Base-by-base conservation (phyloP, 306 rosid species). In the Comarum palustre region DNA sequence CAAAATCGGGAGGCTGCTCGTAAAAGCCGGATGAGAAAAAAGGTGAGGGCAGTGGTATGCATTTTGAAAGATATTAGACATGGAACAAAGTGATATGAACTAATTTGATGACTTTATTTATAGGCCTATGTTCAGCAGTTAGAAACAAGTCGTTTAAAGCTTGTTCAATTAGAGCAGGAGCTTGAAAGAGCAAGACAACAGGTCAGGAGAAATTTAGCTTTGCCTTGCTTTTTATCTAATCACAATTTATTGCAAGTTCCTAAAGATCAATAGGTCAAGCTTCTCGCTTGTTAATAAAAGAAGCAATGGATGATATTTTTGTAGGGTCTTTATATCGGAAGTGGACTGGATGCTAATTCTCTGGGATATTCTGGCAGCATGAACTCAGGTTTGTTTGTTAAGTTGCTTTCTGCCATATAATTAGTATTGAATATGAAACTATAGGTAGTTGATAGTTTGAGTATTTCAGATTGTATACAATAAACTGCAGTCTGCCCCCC, bases 1-100 rank as follows among this genome's bases (percentile, higher is more conserved):
- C 98, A 93, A 82, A 93, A 93, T 78, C 88, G 98, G 62, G 98
- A 91, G 91, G 98, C 98, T 76, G 98, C 98, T 81, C 96, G 97
- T 58, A 93, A 91, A 85, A 93, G 98, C 59, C 96, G 98, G 47
- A 71, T 90, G 77, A 79, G 96, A 73, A 93, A 91, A 80, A 93
- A 93, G 98, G 98, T 91, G 76, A 41, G 45, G 14, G 80, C 67
- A 77, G 68, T 66, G 66, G 41, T 77, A 47, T 72, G 59, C 72
- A 67, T 73, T 82, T 66, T 59, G 73, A 75, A 57, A 36, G 29
- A 42, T 65, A 42, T 72, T 65, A 62, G 57, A 20, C 27, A 29
- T 71, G 74, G 38, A 72, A 73, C 57, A 69, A 69, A 71, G 52
- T 75, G 11, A 39, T 57, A 46, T 72, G 50, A 66, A 60, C 72